phyloP scores from a whole-genome alignment of 2,329 filamentous ascomycete genomes.

The Dothiorella sarmentorum region DNA sequence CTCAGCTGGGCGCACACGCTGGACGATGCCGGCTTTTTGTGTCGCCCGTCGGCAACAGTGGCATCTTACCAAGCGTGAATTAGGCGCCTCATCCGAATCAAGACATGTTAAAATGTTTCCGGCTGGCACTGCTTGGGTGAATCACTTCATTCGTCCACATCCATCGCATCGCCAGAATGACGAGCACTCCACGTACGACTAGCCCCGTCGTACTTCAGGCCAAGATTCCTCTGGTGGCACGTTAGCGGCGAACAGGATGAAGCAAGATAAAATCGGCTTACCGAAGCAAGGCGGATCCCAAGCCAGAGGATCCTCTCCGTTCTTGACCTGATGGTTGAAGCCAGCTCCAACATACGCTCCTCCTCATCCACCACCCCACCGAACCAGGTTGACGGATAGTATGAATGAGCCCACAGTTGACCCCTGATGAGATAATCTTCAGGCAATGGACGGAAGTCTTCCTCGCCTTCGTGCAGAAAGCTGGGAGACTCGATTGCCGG shows the following conservation, averaged over 20 bases:
- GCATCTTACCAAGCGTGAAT: background rate
- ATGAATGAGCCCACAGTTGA: conserved; percentile 57
- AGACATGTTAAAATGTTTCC: background rate
- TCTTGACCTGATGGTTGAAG: conserved; percentile 57
- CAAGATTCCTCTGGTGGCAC: background rate
- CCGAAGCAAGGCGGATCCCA: conserved; percentile 34
- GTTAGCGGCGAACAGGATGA: background rate
- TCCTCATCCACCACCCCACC: conserved; percentile 62
- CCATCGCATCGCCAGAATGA: conserved; percentile 2
- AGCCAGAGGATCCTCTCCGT: conserved; percentile 60
- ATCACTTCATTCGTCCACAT: conserved; percentile 10
- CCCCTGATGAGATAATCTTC: conserved; percentile 69
- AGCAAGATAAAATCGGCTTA: background rate
- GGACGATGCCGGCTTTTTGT: background rate
- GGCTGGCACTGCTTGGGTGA: background rate
- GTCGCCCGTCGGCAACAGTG: background rate
- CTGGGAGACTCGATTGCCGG: conserved; percentile 14
- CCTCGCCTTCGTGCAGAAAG: conserved; percentile 50
- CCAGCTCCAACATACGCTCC: conserved; percentile 60
- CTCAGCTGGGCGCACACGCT: background rate
- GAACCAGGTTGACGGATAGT: conserved; percentile 61
- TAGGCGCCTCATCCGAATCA: background rate
- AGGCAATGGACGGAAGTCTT: conserved; percentile 55
- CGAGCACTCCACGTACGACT: background rate
- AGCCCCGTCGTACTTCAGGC: background rate